Base-by-base conservation (phyloP, 208 protist genomes). In the Trypanosoma melophagium region DNA sequence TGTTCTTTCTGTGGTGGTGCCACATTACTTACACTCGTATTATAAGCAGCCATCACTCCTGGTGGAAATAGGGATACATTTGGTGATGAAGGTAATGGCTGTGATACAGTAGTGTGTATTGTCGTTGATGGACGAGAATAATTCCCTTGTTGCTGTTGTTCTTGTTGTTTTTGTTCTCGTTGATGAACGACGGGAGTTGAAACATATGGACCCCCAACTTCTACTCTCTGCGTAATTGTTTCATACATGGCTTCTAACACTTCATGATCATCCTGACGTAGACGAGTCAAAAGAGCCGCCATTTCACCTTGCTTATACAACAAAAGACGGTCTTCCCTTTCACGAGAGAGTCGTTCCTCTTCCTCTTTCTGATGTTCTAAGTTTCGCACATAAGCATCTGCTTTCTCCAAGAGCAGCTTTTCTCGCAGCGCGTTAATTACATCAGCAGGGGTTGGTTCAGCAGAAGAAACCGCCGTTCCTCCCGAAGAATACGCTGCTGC, bases 401-500 rank as follows among this genome's bases (percentile, higher is more conserved):
- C 56, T 31, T 69, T 67, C 47, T 75, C 69, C 19, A 75, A 41
- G 7, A 75, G 53, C 19, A 75, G 31, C 44, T 67, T 66, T 31
- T 75, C 69, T 9, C 69, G 60, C 42, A 75, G n/a, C 9, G 69
- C 69, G 59, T 67, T 75, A 7, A 75, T 75, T 12, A 75, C 54
- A 24, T 75, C 69, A 25, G 42, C 19, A 13, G 62, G 35, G 19
- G 69, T 69, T 7, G 47, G 56, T 3, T 75, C 69, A 3, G 7
- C 42, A 25, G 42, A 14, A 55, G 31, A 1, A 9, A 22, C 19
- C 8, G 12, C 17, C 17, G 19, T 13, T 22, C n/a, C n/a, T n/a
- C n/a, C n/a, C n/a, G n/a, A n/a, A n/a, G n/a, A n/a, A n/a, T n/a
- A n/a, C n/a, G 17, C 40, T 17, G 64, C 40, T 1, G 35, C 31